Evolutionary conservation across 129 eudicot species (phyloP).

Genomic region (Tagetes patula): DNA sequence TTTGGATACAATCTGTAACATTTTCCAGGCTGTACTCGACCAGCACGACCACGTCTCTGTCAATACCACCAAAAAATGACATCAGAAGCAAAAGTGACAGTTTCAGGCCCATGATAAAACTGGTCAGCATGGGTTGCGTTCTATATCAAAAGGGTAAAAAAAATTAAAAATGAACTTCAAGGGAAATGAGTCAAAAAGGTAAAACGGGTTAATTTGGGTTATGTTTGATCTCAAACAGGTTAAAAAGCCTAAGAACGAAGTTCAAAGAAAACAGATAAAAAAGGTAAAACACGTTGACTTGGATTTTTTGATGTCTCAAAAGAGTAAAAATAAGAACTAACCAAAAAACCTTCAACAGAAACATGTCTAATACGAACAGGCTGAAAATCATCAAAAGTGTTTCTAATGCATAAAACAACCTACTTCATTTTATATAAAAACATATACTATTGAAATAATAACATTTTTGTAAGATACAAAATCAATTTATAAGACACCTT

Average conservation of each 20-base stretch:
- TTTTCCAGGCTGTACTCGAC: slow-evolving; percentile 95
- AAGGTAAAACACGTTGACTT: not conserved
- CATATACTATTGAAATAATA: not conserved
- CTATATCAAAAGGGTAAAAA: too few relatives aligned
- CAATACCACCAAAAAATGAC: slow-evolving; percentile 26
- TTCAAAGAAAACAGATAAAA: not conserved
- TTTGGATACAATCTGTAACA: slow-evolving; percentile 91
- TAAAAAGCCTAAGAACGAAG: not conserved
- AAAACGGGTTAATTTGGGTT: not conserved
- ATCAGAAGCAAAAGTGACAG: slow-evolving; percentile 8
- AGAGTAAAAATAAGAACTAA: not conserved
- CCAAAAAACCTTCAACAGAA: not conserved
- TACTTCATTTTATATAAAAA: not conserved
- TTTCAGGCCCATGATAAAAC: too few relatives aligned
- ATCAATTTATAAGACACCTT: not conserved
- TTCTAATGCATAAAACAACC: not conserved
- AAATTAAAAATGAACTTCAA: too few relatives aligned
- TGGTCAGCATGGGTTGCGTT: too few relatives aligned
- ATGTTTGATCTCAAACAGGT: not conserved
- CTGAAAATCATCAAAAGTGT: not conserved
- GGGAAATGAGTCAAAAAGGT: too few relatives aligned
- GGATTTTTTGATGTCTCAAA: not conserved
- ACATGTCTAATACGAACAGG: not conserved
- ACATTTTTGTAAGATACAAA: not conserved
- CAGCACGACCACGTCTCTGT: slow-evolving; percentile 99